Percentiles rank a stretch among this genome's conserved stretches.
phyloP scores from a whole-genome alignment of 495 filamentous ascomycete genomes.

The Hyaloscypha hepaticicola region DNA sequence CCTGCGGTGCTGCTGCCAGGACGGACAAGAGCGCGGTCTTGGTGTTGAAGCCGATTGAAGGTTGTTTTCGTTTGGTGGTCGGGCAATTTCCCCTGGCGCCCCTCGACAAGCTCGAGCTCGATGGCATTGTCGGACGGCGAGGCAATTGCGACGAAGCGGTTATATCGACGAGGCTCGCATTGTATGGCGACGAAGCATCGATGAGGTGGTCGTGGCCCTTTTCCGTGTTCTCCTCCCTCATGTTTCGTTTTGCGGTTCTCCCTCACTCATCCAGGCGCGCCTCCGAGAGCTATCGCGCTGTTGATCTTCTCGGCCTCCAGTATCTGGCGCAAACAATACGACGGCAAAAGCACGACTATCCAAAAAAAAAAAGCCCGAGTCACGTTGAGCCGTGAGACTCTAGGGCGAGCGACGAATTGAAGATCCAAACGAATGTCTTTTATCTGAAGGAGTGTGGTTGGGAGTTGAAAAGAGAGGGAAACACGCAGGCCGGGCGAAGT shows the following conservation, averaged over 20 bases:
- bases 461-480: conserved; percentile 7
- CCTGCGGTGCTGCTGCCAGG: conserved; percentile 35
- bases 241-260: conserved; percentile 22
- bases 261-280: conserved; percentile 25
- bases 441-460: conserved; percentile 19
- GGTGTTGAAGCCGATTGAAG: conserved; percentile 16
- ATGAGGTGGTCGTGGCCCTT: conserved; percentile 19
- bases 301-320: conserved; percentile 12
- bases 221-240: conserved; percentile 25
- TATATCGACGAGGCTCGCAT: conserved; percentile 18
- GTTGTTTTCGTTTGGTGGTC: conserved; percentile 19
- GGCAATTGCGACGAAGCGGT: conserved; percentile 3
- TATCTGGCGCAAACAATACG: conserved; percentile 17
- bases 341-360: background rate
- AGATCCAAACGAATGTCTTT: conserved; percentile 29
- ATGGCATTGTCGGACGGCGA: conserved; percentile 12
- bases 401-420: conserved; percentile 17
- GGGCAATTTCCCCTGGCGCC: background rate
- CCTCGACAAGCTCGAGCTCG: conserved; percentile 1
- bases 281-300: conserved; percentile 1
- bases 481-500: conserved; percentile 2
- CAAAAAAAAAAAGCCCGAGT: conserved; percentile 22
- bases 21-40: conserved; percentile 32
- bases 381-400: conserved; percentile 11
- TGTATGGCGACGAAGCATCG: conserved; percentile 8